Evolutionary conservation across 495 filamentous ascomycete species (phyloP).

Genomic region (Chaetomium tenue): DNA sequence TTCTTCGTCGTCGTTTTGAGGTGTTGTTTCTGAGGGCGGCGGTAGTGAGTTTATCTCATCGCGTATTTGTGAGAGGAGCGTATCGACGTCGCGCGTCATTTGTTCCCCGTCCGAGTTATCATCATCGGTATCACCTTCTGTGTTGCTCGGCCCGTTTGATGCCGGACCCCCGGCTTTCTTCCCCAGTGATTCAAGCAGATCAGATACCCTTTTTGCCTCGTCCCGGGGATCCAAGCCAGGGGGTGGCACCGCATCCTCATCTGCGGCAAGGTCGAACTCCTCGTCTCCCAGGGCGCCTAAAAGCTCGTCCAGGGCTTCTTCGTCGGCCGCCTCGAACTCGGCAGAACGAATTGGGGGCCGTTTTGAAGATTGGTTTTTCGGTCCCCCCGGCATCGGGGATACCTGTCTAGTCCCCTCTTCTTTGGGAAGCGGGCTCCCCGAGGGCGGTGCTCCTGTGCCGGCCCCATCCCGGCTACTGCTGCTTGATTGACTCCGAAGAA

Average conservation of each 20-base stretch:
- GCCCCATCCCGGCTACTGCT: constrained; percentile 15
- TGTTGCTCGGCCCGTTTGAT: background rate
- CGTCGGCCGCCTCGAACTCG: constrained; percentile 1
- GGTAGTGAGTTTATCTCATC: constrained; percentile 38
- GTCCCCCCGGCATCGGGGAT: background rate
- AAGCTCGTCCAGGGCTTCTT: constrained; percentile 21
- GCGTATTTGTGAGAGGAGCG: constrained; percentile 36
- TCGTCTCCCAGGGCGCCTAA: constrained; percentile 21
- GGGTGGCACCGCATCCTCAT: constrained; percentile 22
- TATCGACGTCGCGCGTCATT: constrained; percentile 38
- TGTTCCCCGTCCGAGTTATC: constrained; percentile 46
- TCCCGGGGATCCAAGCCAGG: background rate
- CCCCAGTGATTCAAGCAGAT: constrained; percentile 27
- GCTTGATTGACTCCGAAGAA: constrained; percentile 38
- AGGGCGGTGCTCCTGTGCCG: constrained; percentile 6
- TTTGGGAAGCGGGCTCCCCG: constrained; percentile 2
- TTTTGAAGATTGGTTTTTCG: constrained; percentile 12
- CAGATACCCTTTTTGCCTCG: constrained; percentile 34
- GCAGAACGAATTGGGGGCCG: background rate
- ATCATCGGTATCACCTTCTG: constrained; percentile 21
- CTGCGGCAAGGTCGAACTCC: constrained; percentile 18
- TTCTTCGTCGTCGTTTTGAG: constrained; percentile 7
- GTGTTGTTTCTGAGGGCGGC: background rate
- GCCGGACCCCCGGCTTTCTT: background rate
- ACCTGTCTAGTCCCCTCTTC: background rate